Conservation (phyloP, 2,329 filamentous ascomycete genomes). For the Pseudogymnoascus sp. region DNA sequence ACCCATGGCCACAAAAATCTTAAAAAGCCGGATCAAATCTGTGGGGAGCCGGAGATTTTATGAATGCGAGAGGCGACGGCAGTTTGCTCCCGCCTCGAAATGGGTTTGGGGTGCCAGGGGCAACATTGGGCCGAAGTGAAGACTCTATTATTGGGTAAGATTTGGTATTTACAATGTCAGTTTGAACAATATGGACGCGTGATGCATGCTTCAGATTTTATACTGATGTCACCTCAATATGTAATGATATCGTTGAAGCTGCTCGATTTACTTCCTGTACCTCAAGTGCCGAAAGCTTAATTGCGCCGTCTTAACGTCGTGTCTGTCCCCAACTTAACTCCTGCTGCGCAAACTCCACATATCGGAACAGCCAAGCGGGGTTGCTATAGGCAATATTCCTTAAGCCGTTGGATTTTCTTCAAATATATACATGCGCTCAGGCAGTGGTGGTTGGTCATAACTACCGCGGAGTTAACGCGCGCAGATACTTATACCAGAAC, state of each 20-base stretch:
- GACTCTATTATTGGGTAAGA: neutral
- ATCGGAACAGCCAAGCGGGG: neutral
- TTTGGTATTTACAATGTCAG: neutral
- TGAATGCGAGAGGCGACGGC: neutral
- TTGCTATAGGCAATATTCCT: neutral
- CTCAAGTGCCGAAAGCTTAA: slow-evolving; percentile 6
- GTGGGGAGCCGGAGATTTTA: slow-evolving; percentile 3
- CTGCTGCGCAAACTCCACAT: neutral
- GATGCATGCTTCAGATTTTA: neutral
- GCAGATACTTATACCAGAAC: neutral
- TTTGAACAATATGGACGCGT: neutral
- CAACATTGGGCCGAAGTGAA: neutral
- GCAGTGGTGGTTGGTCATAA: neutral
- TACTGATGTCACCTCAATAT: neutral
- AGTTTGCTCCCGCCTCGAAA: neutral
- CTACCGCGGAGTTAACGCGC: neutral
- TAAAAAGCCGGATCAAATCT: neutral
- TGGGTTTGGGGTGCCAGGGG: neutral
- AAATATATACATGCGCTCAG: neutral
- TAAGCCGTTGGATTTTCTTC: neutral
- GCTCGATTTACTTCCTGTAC: neutral
- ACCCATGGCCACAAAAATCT: neutral
- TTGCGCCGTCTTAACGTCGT: neutral
- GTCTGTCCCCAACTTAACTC: neutral
- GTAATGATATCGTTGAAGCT: slow-evolving; percentile 5